phyloP scores from a whole-genome alignment of 495 filamentous ascomycete genomes.

The Aspergillus hancockii region DNA sequence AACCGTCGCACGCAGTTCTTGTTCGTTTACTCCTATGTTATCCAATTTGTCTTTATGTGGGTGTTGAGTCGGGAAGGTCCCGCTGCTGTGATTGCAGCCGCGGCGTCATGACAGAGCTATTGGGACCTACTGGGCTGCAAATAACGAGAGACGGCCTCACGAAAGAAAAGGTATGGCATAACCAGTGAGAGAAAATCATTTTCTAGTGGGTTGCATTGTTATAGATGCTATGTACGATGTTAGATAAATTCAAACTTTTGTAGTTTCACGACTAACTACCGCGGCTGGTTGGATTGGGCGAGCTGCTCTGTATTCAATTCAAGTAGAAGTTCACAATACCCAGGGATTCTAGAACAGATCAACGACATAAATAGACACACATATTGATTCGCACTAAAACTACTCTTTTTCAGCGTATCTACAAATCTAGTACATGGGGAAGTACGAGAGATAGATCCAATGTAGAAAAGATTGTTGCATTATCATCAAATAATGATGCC shows the following conservation, averaged over 20 bases:
- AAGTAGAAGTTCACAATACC: no score
- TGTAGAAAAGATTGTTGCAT: no score
- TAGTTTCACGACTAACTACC: neutral
- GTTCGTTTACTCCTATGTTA: conserved; percentile 90
- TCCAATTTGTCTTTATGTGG: conserved; percentile 96
- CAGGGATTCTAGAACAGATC: no score
- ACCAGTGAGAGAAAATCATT: neutral
- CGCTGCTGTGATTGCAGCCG: conserved; percentile 18
- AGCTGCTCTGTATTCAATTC: no score
- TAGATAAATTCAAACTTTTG: conserved; percentile 13
- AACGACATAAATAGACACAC: no score
- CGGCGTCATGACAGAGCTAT: conserved; percentile 29
- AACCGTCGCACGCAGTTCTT: conserved; percentile 92
- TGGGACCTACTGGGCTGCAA: conserved; percentile 11
- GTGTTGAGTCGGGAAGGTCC: conserved; percentile 66
- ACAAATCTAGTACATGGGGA: no score
- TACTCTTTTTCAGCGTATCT: no score
- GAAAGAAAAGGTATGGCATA: conserved; percentile 12
- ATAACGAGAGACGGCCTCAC: conserved; percentile 32
- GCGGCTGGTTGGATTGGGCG: neutral
- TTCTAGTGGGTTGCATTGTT: conserved; percentile 9
- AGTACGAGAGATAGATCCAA: no score
- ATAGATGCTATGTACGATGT: conserved; percentile 14
- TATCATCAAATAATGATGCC: no score
- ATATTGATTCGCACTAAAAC: no score